A percentile compares a stretch with the other conserved stretches of the same genome.
These are phyloP conservation scores for Talaromyces albobiverticillius DNA, from an alignment of 2,329 filamentous ascomycete species.

Conservation along the genomic window DNA sequence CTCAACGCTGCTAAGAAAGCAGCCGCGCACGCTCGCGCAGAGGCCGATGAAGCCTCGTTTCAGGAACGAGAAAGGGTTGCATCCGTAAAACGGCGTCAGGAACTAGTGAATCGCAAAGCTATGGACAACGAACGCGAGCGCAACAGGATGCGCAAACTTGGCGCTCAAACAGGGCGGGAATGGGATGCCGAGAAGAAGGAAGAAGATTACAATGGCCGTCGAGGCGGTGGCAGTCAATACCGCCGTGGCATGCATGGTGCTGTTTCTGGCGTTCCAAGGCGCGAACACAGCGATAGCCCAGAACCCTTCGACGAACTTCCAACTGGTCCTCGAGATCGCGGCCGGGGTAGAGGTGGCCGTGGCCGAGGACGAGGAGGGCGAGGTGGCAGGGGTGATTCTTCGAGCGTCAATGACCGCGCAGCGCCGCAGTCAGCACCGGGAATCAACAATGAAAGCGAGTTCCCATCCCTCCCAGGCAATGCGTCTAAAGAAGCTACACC, in stretches of 20 bases:
- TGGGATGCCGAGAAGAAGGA: constrained; percentile 63
- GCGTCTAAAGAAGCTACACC: constrained; percentile 14
- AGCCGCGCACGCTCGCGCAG: constrained; percentile 62
- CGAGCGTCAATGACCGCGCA: constrained; percentile 18
- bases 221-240: constrained; percentile 41
- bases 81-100: constrained; percentile 53
- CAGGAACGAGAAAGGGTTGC: constrained; percentile 61
- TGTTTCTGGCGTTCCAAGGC: constrained; percentile 36
- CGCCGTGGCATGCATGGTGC: constrained; percentile 53
- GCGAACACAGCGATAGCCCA: constrained; percentile 25
- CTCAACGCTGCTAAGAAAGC: constrained; percentile 59
- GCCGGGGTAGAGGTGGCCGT: constrained; percentile 23
- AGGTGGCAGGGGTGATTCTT: constrained; percentile 20
- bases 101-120: constrained; percentile 49
- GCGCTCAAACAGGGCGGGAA: constrained; percentile 57
- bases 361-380: constrained; percentile 31
- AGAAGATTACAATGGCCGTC: constrained; percentile 48
- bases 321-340: constrained; percentile 6
- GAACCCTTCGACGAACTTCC: constrained; percentile 21
- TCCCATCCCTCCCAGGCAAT: constrained; percentile 33
- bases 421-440: constrained; percentile 20
- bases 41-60: constrained; percentile 65
- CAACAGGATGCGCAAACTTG: constrained; percentile 58
- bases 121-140: constrained; percentile 63
- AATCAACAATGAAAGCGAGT: constrained; percentile 31